phyloP scores from a whole-genome alignment of 1,284 basidiomycete species.

The Earliella scabrosa region DNA sequence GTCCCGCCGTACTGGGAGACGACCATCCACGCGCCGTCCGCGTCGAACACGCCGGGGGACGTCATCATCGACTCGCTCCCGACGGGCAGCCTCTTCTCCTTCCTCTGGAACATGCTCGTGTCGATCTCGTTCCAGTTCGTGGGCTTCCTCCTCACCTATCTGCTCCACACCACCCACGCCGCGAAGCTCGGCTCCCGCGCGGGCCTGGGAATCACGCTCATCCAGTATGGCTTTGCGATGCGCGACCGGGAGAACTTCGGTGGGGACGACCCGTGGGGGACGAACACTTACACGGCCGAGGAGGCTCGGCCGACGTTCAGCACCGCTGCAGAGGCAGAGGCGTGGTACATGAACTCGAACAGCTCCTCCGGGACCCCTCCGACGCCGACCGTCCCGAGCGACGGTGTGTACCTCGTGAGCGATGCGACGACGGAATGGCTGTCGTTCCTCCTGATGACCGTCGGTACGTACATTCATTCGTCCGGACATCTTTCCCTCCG shows the following conservation, averaged over 20 bases:
- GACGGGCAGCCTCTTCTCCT: slow-evolving; percentile 83
- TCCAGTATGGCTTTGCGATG: slow-evolving; percentile 93
- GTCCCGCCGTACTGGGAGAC: slow-evolving; percentile 99
- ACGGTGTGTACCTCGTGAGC: slow-evolving; percentile 25
- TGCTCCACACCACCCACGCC: slow-evolving; percentile 94
- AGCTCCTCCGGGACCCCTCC: background rate
- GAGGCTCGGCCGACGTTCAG: slow-evolving; percentile 41
- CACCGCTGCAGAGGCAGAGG: slow-evolving; percentile 54
- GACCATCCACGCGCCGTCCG: slow-evolving; percentile 84
- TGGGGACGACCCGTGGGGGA: slow-evolving; percentile 30
- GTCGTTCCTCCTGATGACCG: slow-evolving; percentile 92
- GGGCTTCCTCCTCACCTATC: slow-evolving; percentile 93
- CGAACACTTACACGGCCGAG: slow-evolving; percentile 21
- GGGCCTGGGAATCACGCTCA: slow-evolving; percentile 93
- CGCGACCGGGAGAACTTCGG: slow-evolving; percentile 47
- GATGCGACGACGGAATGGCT: slow-evolving; percentile 85
- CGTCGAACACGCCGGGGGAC: slow-evolving; percentile 55
- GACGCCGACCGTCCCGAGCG: slow-evolving; percentile 27
- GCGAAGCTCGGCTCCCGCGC: slow-evolving; percentile 94
- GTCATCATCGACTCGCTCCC: slow-evolving; percentile 79
- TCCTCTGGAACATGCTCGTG: slow-evolving; percentile 93
- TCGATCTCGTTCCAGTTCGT: slow-evolving; percentile 98
- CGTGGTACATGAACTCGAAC: slow-evolving; percentile 45
- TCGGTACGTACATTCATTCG: slow-evolving; percentile 53
- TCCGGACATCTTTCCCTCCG: background rate